A percentile compares a stretch with the other conserved stretches of the same genome.
Evolutionary conservation across 345 rosid species (phyloP).

Genomic region (Excoecaria agallocha): DNA sequence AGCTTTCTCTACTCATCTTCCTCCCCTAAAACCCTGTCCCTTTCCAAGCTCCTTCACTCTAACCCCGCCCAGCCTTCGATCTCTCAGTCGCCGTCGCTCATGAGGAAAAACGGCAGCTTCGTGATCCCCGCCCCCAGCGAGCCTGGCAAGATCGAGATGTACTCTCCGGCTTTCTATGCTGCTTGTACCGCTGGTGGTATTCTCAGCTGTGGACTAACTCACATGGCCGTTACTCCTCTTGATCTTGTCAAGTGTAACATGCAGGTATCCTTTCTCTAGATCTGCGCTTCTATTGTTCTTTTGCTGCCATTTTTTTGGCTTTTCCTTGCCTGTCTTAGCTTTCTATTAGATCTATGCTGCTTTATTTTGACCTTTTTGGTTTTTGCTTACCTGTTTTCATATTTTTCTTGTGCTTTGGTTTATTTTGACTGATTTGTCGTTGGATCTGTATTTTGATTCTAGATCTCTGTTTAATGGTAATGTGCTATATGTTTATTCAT

Average conservation of each 20-base stretch:
- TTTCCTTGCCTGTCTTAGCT: neutral
- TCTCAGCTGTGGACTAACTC: conserved; percentile 94
- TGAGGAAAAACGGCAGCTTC: conserved; percentile 20
- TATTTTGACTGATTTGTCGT: neutral
- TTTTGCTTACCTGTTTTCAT: neutral
- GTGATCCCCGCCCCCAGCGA: conserved; percentile 61
- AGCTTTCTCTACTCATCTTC: conserved; percentile 59
- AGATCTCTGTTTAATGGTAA: neutral
- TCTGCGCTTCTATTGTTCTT: neutral
- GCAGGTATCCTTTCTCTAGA: conserved; percentile 56
- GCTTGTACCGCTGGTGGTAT: conserved; percentile 89
- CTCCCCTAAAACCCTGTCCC: conserved; percentile 34
- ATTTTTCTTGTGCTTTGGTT: neutral
- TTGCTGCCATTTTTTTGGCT: conserved; percentile 8
- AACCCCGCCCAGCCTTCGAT: conserved; percentile 20
- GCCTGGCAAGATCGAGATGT: conserved; percentile 78
- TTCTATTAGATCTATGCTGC: neutral
- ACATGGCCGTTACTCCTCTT: conserved; percentile 93
- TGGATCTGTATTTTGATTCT: neutral
- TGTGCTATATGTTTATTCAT: neutral
- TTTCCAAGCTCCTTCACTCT: conserved; percentile 22
- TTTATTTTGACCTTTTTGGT: neutral
- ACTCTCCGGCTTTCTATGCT: conserved; percentile 83
- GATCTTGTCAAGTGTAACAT: conserved; percentile 99
- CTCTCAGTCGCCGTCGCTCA: conserved; percentile 24